Base-by-base conservation (phyloP, 1,139 yeast genomes). In the Hyphopichia burtonii region DNA sequence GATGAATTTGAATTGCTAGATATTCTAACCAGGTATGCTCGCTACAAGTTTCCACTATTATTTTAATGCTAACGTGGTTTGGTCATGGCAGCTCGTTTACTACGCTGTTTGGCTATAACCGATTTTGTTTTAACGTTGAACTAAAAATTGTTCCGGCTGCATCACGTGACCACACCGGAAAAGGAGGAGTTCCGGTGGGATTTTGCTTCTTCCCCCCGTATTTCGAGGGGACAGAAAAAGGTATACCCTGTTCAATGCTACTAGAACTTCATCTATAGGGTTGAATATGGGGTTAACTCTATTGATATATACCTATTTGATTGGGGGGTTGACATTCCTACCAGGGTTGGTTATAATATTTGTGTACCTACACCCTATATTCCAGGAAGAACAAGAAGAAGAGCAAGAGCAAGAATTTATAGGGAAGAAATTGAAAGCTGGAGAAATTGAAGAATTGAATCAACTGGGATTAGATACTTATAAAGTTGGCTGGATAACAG, bases 321-420 rank as follows among this genome's bases (percentile, higher is more conserved):
- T 86, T 3, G 97, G 97, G 5, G 96, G 96, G 0, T 36, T 90
- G 6, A 87, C 96, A 0, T 78, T 90, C 48, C 58, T 88, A 16
- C 96, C 96, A 1, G 47, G 82, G 28, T 45, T 78, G 2, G 39
- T 78, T 0, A 31, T 71, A 1, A 51, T 61, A 0, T 51, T 76
- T 39, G 54, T 74, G 43, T 70, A 62, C 43, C 54, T 66, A 45
- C 64, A 64, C 53, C 61, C 82, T 58, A 36, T 27, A 52, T 7
- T 40, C 55, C 18, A 55, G 50, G 31, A 28, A 50, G 31, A 28
- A 28, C 31, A 43, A 33, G 54, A 9, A 18, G 6, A 30, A 36
- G 11, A 33, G 12, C n/a, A 27, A 14, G 12, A 11, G 47, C 4
- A 56, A n/a, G n/a, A n/a, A n/a, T n/a, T n/a, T n/a, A n/a, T n/a